These are phyloP conservation scores for Rhizoclosmatium sp. DNA, from an alignment of 192 early-diverging fungal species.

Conservation along the genomic window DNA sequence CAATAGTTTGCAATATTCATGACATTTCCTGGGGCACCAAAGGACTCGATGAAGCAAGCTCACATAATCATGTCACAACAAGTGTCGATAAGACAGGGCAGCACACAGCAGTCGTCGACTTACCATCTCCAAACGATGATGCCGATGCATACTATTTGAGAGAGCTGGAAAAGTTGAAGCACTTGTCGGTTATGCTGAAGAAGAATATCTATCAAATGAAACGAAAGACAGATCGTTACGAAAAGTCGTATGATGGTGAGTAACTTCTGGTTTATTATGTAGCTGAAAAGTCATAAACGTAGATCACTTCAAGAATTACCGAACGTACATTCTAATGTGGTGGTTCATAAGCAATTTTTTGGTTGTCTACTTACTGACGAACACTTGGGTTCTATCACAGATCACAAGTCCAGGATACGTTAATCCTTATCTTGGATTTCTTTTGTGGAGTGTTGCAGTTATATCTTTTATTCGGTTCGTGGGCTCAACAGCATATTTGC, in stretches of 20 bases:
- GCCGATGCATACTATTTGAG: slow-evolving; percentile 62
- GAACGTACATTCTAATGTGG: slow-evolving; percentile 55
- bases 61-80: slow-evolving; percentile 73
- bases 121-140: slow-evolving; percentile 66
- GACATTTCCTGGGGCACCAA: slow-evolving; percentile 78
- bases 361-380: slow-evolving; percentile 56
- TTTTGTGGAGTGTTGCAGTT: slow-evolving; percentile 13
- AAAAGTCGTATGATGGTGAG: no score
- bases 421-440: slow-evolving; percentile 40
- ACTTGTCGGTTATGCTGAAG: slow-evolving; percentile 34
- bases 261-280: no score
- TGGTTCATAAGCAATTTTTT: slow-evolving; percentile 57
- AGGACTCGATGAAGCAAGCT: slow-evolving; percentile 57
- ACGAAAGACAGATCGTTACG: slow-evolving; percentile 35
- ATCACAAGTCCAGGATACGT: slow-evolving; percentile 19
- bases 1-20: slow-evolving; percentile 58
- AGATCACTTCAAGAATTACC: slow-evolving; percentile 62
- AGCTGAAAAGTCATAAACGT: no score
- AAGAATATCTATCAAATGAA: slow-evolving; percentile 65
- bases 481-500: background rate
- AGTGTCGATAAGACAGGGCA: slow-evolving; percentile 69
- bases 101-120: slow-evolving; percentile 73
- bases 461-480: background rate
- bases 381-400: slow-evolving; percentile 32
- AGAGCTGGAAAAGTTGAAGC: slow-evolving; percentile 66